These are phyloP conservation scores for Singerocomus rubriflavus DNA, from an alignment of 1,284 basidiomycete species.

Conservation along the genomic window DNA sequence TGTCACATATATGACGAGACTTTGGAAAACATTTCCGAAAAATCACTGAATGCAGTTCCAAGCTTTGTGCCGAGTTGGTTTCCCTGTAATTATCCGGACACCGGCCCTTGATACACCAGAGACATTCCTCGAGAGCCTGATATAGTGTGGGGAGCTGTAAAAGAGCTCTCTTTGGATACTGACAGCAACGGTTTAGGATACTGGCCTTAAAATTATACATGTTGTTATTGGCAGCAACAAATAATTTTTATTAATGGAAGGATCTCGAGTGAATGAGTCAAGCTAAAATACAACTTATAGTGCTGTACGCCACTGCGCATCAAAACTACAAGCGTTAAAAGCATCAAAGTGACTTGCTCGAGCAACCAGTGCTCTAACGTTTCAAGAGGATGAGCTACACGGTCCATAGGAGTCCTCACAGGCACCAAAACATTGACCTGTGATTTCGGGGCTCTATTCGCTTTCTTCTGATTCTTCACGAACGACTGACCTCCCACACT, in stretches of 20 bases:
- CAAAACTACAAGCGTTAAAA: no score
- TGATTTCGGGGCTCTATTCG: background rate
- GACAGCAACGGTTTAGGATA: background rate
- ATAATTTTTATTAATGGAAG: no score
- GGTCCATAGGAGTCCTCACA: no score
- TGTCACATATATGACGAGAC: constrained; percentile 14
- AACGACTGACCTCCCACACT: constrained; percentile 1
- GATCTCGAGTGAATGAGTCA: no score
- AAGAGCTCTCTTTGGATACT: constrained; percentile 10
- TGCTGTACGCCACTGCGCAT: no score
- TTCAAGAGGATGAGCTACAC: no score
- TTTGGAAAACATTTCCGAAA: constrained; percentile 10
- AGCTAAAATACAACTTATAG: no score
- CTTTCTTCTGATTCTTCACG: background rate
- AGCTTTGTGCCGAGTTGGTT: background rate
- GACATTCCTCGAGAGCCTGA: constrained; percentile 12
- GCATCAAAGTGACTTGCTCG: no score
- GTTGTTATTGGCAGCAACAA: background rate
- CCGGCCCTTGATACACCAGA: constrained; percentile 6
- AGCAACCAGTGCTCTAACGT: no score
- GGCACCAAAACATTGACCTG: no score
- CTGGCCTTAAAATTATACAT: background rate
- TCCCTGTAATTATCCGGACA: background rate
- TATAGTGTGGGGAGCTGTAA: constrained; percentile 15
- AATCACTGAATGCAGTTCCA: background rate